Evolutionary conservation across 176 grass and related monocot species (phyloP).

Genomic region (Ampelocalamus luodianensis): DNA sequence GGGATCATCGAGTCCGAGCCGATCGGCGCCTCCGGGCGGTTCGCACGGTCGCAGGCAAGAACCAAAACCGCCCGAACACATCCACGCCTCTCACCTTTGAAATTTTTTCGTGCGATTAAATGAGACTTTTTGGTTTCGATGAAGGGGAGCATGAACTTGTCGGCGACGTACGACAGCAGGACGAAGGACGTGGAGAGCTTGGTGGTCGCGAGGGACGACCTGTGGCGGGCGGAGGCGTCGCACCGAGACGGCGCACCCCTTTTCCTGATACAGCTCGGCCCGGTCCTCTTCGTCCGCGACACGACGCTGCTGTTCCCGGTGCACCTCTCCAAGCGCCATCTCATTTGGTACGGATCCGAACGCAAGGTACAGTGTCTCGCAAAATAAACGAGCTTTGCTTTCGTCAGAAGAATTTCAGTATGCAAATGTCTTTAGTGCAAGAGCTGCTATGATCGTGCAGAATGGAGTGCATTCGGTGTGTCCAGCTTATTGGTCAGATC

Average conservation of each 20-base stretch:
- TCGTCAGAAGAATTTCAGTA: background rate
- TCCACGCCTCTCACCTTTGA: background rate
- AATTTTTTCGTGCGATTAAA: background rate
- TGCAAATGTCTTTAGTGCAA: background rate
- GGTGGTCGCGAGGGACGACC: too few species aligned
- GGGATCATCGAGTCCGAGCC: background rate
- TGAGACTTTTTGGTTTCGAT: background rate
- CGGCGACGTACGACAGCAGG: conserved; percentile 51
- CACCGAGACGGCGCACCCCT: conserved; percentile 1
- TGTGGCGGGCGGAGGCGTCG: too few species aligned
- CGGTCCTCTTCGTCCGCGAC: conserved; percentile 64
- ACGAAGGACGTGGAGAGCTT: too few species aligned
- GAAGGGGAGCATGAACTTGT: conserved; percentile 60
- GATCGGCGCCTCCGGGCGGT: background rate
- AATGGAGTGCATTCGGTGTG: conserved; percentile 75
- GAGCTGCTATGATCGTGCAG: conserved; percentile 30
- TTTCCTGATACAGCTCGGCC: conserved; percentile 70
- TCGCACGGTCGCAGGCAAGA: conserved; percentile 30
- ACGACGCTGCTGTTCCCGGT: conserved; percentile 62
- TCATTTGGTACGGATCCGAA: conserved; percentile 76
- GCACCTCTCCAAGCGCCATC: conserved; percentile 71
- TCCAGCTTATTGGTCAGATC: conserved; percentile 67
- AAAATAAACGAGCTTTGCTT: background rate
- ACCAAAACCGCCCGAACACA: background rate
- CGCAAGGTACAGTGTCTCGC: conserved; percentile 49